A percentile compares a stretch with the other conserved stretches of the same genome.
These are phyloP conservation scores for Colletotrichum liriopes DNA, from an alignment of 2,329 filamentous ascomycete species.

Conservation along the genomic window DNA sequence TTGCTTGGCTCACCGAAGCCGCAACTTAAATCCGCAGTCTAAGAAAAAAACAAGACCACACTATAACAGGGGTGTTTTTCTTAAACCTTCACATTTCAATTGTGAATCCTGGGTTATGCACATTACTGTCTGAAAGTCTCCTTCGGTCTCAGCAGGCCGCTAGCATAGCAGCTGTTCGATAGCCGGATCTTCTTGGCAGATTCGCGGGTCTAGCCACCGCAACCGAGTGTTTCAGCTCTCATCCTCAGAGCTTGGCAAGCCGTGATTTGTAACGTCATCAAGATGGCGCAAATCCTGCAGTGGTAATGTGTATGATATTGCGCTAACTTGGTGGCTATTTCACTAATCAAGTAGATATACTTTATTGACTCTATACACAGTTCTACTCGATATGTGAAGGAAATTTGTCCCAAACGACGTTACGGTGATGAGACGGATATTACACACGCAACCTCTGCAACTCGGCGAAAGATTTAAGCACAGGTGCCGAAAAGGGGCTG, in stretches of 20 bases:
- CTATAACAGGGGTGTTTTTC: not conserved
- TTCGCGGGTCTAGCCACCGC: not conserved
- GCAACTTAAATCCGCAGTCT: too few relatives aligned
- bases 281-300: fast-evolving
- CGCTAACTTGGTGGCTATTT: conserved; percentile 5
- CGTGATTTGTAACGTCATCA: not conserved
- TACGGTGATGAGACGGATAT: not conserved
- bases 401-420: conserved; percentile 2
- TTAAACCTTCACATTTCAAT: too few relatives aligned
- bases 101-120: not conserved
- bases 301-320: not conserved
- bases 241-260: not conserved
- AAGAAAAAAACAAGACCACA: not conserved
- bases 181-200: not conserved
- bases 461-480: not conserved
- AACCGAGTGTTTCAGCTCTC: not conserved
- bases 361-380: conserved; percentile 27
- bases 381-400: conserved; percentile 18
- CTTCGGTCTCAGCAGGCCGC: too few relatives aligned
- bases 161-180: too few relatives aligned
- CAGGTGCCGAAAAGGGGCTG: conserved; percentile 40
- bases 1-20: too few relatives aligned
- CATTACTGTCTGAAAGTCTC: not conserved
- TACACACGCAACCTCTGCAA: not conserved
- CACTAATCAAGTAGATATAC: conserved; percentile 24